A percentile compares a stretch with the other conserved stretches of the same genome.
Evolutionary conservation across 345 rosid species (phyloP).

Genomic region (Citrus reticulata): DNA sequence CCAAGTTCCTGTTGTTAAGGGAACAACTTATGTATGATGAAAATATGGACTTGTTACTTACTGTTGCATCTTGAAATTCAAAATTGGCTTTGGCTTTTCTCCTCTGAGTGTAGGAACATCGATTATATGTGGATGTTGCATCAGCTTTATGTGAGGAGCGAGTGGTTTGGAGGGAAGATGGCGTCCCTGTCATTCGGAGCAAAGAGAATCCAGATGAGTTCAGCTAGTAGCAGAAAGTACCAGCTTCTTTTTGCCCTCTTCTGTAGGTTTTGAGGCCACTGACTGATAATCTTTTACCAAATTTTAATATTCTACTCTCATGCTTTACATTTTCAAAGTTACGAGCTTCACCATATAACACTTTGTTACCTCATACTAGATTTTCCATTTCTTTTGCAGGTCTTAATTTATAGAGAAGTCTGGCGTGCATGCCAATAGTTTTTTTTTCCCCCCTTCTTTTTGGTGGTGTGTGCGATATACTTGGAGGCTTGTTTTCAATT

Average conservation of each 20-base stretch:
- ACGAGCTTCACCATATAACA: not conserved
- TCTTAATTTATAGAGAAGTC: not conserved
- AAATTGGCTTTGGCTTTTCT: not conserved
- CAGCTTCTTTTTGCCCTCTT: not conserved
- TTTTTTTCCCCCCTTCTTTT: too few relatives aligned
- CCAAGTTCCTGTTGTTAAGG: not conserved
- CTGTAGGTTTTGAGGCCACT: not conserved
- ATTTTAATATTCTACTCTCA: not conserved
- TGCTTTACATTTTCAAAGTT: not conserved
- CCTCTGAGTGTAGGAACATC: constrained; percentile 56
- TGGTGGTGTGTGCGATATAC: not conserved
- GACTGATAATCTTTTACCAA: not conserved
- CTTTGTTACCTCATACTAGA: not conserved
- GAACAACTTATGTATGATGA: not conserved
- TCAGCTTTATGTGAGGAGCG: constrained; percentile 69
- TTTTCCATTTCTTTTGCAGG: not conserved
- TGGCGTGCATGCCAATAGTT: not conserved
- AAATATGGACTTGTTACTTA: not conserved
- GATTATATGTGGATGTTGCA: constrained; percentile 63
- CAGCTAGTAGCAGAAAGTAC: constrained; percentile 20
- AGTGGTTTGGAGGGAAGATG: constrained; percentile 80
- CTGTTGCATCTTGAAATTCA: not conserved
- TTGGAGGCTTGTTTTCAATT: not conserved
- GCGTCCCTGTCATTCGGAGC: constrained; percentile 69
- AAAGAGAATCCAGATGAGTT: constrained; percentile 44